Conservation (phyloP, 2,329 filamentous ascomycete genomes). For the Epichloe uncinata region DNA sequence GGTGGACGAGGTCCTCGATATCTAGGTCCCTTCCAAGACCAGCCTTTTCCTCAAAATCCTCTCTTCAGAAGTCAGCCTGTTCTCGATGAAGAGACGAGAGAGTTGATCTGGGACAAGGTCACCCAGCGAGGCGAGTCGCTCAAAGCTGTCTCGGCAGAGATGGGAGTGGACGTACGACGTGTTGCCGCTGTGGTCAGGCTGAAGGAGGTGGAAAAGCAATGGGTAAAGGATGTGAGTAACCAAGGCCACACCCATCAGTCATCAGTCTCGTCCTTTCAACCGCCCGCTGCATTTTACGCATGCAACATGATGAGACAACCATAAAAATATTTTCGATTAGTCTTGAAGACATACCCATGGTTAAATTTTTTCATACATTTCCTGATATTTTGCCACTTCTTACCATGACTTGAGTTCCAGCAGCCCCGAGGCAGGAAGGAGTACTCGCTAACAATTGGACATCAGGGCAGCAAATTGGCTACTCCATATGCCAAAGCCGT, state of each 20-base stretch:
- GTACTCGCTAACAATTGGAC: neutral
- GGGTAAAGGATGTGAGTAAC: slow-evolving; percentile 56
- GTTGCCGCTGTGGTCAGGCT: slow-evolving; percentile 76
- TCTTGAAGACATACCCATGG: slow-evolving; percentile 95
- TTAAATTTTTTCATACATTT: slow-evolving; percentile 35
- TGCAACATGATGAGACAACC: slow-evolving; percentile 44
- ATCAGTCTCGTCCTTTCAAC: slow-evolving; percentile 7
- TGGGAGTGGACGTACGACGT: slow-evolving; percentile 68
- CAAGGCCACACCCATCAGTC: slow-evolving; percentile 1
- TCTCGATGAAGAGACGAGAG: slow-evolving; percentile 57
- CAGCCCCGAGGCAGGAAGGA: neutral
- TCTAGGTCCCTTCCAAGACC: slow-evolving; percentile 23
- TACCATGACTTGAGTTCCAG: neutral
- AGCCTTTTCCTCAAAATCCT: slow-evolving; percentile 63
- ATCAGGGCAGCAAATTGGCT: slow-evolving; percentile 63
- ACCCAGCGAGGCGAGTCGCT: slow-evolving; percentile 53
- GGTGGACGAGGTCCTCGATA: slow-evolving; percentile 21
- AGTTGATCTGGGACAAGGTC: slow-evolving; percentile 60
- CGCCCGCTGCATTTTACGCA: neutral
- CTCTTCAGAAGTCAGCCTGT: slow-evolving; percentile 59
- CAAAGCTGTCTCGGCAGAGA: slow-evolving; percentile 62
- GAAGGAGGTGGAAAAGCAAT: slow-evolving; percentile 74
- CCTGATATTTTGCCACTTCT: slow-evolving; percentile 22
- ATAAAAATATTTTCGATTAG: slow-evolving; percentile 80
- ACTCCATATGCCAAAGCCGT: slow-evolving; percentile 65